Percentiles rank a stretch among this genome's conserved stretches.
Evolutionary conservation across 352 stramenopile genomes (phyloP).

Genomic region (Phytophthora sojae): DNA sequence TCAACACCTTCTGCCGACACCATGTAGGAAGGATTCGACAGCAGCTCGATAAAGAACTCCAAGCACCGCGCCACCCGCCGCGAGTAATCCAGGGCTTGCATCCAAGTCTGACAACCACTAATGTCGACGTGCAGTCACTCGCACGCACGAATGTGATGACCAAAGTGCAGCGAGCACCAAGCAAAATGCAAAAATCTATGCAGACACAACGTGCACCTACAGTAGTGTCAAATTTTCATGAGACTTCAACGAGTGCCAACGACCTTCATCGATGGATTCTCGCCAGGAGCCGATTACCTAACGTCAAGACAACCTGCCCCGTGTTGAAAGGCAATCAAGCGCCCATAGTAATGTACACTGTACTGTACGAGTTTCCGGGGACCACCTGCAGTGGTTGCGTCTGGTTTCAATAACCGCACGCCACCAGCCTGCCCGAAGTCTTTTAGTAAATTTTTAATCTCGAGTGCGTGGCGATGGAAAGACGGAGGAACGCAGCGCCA

Average conservation of each 20-base stretch:
- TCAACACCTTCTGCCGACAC: too few species aligned
- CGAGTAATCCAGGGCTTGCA: too few species aligned
- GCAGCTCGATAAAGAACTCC: too few species aligned
- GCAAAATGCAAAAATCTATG: background rate
- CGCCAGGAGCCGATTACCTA: slow-evolving; percentile 8
- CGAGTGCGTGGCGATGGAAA: slow-evolving; percentile 9
- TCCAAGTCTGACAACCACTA: background rate
- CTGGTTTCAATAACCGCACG: background rate
- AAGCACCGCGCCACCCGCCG: background rate
- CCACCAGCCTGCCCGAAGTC: background rate
- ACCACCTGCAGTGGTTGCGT: background rate
- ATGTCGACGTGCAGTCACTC: background rate
- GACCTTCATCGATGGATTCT: slow-evolving; percentile 14
- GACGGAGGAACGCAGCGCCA: background rate
- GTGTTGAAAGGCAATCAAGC: background rate
- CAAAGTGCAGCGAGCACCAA: background rate
- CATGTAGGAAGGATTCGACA: too few species aligned
- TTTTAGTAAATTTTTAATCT: slow-evolving; percentile 17
- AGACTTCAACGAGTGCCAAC: background rate
- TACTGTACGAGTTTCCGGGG: background rate
- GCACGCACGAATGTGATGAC: background rate
- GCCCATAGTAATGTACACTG: too few species aligned
- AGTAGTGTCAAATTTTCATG: background rate
- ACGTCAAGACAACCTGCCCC: background rate
- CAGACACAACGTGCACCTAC: background rate